Conservation (phyloP, 2,329 filamentous ascomycete genomes). For the Botryotinia calthae region DNA sequence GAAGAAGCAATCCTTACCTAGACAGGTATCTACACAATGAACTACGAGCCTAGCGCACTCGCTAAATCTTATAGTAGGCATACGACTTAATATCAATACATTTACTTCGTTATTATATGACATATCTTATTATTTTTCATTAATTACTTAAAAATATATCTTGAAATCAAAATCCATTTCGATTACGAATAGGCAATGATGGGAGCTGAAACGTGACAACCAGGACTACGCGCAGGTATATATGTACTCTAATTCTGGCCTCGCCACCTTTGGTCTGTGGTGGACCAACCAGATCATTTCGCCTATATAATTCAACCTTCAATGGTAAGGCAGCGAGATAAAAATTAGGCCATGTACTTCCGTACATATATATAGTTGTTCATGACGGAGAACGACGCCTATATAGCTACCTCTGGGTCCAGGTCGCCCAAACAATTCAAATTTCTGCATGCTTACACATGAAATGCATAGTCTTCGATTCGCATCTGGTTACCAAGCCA, state of each 20-base stretch:
- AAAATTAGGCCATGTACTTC: no score
- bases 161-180: not conserved
- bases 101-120: not conserved
- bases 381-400: no score
- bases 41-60: not conserved
- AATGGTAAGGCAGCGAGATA: no score
- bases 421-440: not conserved
- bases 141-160: fast-evolving
- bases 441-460: not conserved
- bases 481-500: not conserved
- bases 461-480: not conserved
- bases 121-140: not conserved
- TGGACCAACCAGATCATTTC: no score
- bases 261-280: not conserved
- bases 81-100: not conserved
- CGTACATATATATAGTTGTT: no score
- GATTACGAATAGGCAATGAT: not conserved
- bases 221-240: not conserved
- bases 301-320: no score
- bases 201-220: not conserved
- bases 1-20: not conserved
- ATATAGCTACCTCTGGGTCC: not conserved
- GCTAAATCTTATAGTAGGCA: not conserved
- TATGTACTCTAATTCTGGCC: not conserved
- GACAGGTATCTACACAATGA: not conserved